Conservation (phyloP, 2,329 filamentous ascomycete species). For the Botryotinia convoluta region DNA sequence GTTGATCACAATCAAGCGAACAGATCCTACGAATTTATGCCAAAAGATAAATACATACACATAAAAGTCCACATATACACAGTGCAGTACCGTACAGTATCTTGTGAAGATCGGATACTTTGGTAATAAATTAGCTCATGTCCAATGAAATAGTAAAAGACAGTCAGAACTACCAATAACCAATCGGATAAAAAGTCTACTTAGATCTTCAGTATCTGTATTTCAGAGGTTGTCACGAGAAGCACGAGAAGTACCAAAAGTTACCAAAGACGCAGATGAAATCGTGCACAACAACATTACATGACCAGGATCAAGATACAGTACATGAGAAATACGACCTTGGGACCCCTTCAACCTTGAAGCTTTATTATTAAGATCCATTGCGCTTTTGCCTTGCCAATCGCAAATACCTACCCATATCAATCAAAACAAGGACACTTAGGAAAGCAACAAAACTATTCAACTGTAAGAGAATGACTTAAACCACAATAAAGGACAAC, state of each 20-base stretch:
- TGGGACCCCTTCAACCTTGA: not conserved
- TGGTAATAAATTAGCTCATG: not conserved
- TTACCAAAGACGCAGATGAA: constrained; percentile 10
- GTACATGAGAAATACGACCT: not conserved
- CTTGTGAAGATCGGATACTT: not conserved
- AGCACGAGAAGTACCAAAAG: not conserved
- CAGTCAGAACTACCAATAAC: not conserved
- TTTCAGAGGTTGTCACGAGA: constrained; percentile 3
- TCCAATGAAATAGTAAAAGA: not conserved
- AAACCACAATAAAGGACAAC: not conserved
- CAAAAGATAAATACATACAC: not conserved
- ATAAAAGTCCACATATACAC: not conserved
- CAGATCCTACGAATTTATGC: not conserved
- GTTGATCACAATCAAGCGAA: constrained; percentile 10
- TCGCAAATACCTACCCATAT: not conserved
- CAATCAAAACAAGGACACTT: not conserved
- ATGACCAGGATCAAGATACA: constrained; percentile 5
- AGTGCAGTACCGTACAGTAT: not conserved
- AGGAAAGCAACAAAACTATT: not conserved
- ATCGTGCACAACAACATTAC: constrained; percentile 6
- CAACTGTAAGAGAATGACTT: not conserved
- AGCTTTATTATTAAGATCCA: not conserved
- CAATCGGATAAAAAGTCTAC: not conserved
- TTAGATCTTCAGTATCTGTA: not conserved
- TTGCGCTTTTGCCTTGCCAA: not conserved